Evolutionary conservation across 2,329 filamentous ascomycete genomes (phyloP).

Genomic region (Aspergillus hiratsukae): DNA sequence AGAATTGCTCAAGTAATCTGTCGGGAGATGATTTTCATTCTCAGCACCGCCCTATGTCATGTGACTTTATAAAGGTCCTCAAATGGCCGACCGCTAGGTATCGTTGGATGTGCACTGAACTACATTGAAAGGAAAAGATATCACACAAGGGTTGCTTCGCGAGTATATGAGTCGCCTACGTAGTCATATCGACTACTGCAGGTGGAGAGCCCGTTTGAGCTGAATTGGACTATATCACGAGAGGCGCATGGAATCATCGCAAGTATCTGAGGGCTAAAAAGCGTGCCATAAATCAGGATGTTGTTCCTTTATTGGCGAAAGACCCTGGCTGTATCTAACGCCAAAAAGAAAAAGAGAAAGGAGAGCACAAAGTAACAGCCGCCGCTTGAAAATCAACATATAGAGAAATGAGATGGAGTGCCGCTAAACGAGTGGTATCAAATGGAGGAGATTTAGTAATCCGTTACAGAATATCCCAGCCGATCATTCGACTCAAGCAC

Average conservation of each 20-base stretch:
- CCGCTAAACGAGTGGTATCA: conserved; percentile 6
- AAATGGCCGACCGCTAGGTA: not conserved
- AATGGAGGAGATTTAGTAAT: conserved; percentile 27
- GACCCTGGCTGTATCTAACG: not conserved
- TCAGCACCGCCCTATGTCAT: not conserved
- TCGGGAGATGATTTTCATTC: not conserved
- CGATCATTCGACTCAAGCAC: conserved; percentile 44
- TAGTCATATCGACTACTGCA: not conserved
- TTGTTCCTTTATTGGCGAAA: not conserved
- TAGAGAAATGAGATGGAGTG: not conserved
- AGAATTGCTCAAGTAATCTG: not conserved
- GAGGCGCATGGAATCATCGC: not conserved
- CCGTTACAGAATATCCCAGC: conserved; percentile 31
- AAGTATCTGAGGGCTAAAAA: not conserved
- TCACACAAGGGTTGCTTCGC: not conserved
- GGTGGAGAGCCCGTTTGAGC: no score
- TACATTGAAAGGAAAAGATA: not conserved
- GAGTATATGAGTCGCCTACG: not conserved
- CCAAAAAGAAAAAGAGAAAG: not conserved
- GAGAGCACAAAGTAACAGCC: not conserved
- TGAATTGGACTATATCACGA: not conserved
- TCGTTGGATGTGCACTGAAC: not conserved
- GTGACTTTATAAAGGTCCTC: conserved; percentile 1
- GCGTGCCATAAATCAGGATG: not conserved
- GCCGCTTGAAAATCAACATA: not conserved